A percentile compares a stretch with the other conserved stretches of the same genome.
Conservation (phyloP, 1,139 yeast genomes). For the Taphrina populina region DNA sequence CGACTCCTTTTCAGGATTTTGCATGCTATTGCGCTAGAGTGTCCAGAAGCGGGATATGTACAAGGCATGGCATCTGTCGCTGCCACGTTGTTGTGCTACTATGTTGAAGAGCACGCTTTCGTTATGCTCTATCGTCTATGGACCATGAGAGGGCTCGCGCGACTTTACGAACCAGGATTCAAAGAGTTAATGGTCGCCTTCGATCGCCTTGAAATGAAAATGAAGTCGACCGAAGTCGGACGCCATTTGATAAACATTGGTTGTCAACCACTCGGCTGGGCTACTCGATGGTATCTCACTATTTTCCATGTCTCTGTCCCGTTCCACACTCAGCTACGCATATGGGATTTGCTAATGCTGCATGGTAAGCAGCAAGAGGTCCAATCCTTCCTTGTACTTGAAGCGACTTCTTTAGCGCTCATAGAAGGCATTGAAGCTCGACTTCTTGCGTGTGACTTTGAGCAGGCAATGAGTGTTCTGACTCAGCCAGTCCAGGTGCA, state of each 20-base stretch:
- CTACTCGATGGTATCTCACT: slow-evolving; percentile 41
- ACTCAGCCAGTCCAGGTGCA: slow-evolving; percentile 36
- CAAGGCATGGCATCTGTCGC: slow-evolving; percentile 41
- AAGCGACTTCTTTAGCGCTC: slow-evolving; percentile 31
- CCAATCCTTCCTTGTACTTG: slow-evolving; percentile 24
- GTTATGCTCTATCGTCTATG: slow-evolving; percentile 38
- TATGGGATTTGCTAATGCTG: slow-evolving; percentile 40
- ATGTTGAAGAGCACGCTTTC: slow-evolving; percentile 38
- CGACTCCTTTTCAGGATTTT: slow-evolving; percentile 39
- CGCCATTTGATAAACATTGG: slow-evolving; percentile 34
- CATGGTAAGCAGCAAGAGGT: slow-evolving; percentile 17
- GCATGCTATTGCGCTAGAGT: slow-evolving; percentile 39
- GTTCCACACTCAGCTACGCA: slow-evolving; percentile 39
- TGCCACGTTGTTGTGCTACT: slow-evolving; percentile 40
- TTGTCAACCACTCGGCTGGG: slow-evolving; percentile 38
- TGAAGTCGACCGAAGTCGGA: slow-evolving; percentile 34
- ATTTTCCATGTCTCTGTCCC: slow-evolving; percentile 39
- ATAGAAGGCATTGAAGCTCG: slow-evolving; percentile 21
- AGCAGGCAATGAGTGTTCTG: slow-evolving; percentile 38
- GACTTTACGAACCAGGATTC: slow-evolving; percentile 38
- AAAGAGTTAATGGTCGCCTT: slow-evolving; percentile 37
- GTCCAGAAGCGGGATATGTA: slow-evolving; percentile 40
- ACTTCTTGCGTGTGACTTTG: slow-evolving; percentile 38
- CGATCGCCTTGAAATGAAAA: slow-evolving; percentile 34
- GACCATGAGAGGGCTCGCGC: slow-evolving; percentile 34